Conservation (phyloP, 1,284 basidiomycete species). For the Entoloma clypeatum region DNA sequence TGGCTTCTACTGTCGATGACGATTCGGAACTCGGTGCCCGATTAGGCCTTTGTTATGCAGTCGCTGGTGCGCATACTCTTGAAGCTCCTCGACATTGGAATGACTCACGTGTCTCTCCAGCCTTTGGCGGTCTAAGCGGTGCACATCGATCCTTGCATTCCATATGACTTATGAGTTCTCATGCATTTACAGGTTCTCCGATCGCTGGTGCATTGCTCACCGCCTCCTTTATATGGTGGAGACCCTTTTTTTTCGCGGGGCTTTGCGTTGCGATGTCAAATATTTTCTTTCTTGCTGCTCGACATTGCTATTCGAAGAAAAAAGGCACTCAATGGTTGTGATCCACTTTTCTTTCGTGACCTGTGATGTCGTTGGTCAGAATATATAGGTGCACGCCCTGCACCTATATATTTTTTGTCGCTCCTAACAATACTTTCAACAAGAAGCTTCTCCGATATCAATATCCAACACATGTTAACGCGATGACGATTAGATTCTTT, state of each 20-base stretch:
- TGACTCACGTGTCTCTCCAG: constrained; percentile 4
- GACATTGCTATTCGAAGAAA: constrained; percentile 3
- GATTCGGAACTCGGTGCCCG: constrained; percentile 39
- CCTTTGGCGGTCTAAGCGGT: constrained; percentile 17
- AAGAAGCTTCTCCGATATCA: background rate
- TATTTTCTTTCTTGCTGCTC: constrained; percentile 10
- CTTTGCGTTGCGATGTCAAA: constrained; percentile 15
- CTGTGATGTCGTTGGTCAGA: too few relatives aligned
- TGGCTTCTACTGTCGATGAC: constrained; percentile 27
- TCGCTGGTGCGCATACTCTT: constrained; percentile 28
- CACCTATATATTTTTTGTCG: background rate
- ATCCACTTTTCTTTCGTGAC: too few relatives aligned
- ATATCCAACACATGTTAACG: background rate
- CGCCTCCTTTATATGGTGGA: constrained; percentile 19
- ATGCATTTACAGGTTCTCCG: constrained; percentile 14
- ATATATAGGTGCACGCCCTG: background rate
- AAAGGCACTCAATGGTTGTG: constrained; percentile 12
- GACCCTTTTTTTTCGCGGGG: constrained; percentile 20
- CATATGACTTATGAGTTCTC: background rate
- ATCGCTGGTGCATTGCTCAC: constrained; percentile 20
- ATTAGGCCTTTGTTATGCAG: constrained; percentile 35
- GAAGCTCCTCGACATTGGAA: background rate
- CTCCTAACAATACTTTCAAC: background rate
- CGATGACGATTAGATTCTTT: too few relatives aligned
- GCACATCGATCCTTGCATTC: background rate